phyloP scores from a whole-genome alignment of 306 rosid species.

The Corylus heterophylla region DNA sequence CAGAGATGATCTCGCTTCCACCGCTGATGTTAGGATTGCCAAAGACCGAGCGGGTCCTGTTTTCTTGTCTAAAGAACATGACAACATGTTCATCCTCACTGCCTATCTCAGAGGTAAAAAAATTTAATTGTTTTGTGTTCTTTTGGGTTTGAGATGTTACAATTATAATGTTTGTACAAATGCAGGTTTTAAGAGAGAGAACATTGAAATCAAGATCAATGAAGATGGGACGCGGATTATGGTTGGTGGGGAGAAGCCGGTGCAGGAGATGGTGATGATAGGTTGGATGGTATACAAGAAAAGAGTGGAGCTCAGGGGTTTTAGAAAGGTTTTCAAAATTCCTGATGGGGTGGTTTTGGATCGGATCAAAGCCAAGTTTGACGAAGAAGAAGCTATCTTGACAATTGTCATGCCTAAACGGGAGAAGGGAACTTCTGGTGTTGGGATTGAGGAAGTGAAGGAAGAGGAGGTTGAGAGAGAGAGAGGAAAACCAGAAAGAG shows the following conservation, averaged over 20 bases:
- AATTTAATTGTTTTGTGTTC: background rate
- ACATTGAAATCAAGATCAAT: conserved; percentile 56
- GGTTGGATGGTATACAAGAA: conserved; percentile 59
- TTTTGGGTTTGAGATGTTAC: background rate
- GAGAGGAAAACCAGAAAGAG: background rate
- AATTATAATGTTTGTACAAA: conserved; percentile 13
- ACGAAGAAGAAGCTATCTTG: conserved; percentile 51
- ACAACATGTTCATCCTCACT: conserved; percentile 58
- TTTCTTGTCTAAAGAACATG: conserved; percentile 57
- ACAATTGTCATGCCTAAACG: conserved; percentile 62
- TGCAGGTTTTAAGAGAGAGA: conserved; percentile 64
- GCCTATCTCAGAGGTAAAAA: conserved; percentile 64
- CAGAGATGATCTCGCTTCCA: conserved; percentile 42
- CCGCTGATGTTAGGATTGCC: conserved; percentile 44
- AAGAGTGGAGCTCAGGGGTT: conserved; percentile 48
- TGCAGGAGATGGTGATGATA: conserved; percentile 59
- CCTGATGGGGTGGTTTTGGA: conserved; percentile 67
- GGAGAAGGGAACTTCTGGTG: conserved; percentile 50
- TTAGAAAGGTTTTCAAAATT: conserved; percentile 58
- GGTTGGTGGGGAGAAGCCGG: conserved; percentile 57
- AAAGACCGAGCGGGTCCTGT: conserved; percentile 46
- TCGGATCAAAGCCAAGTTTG: conserved; percentile 60
- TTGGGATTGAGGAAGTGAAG: conserved; percentile 53
- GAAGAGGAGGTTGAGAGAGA: conserved; percentile 32
- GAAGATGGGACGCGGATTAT: conserved; percentile 61